phyloP scores from a whole-genome alignment of 768 basidiomycete species.

The Coprinopsis strossmayeri region DNA sequence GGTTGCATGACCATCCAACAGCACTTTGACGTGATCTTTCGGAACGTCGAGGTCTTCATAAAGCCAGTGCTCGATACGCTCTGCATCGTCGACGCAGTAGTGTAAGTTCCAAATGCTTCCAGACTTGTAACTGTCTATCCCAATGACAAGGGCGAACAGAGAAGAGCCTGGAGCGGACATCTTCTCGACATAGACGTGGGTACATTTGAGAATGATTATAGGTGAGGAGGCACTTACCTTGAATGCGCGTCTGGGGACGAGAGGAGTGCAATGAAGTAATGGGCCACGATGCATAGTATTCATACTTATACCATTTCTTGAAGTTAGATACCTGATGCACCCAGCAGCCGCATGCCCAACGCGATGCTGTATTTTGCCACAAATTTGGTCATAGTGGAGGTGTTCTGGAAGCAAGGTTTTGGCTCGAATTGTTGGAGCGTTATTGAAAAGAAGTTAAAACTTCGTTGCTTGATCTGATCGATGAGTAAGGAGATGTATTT shows the following conservation, averaged over 20 bases:
- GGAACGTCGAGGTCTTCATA: slow-evolving; percentile 51
- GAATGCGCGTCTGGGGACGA: too few species aligned
- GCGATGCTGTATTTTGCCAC: not conserved
- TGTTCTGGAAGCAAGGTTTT: not conserved
- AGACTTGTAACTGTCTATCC: slow-evolving; percentile 65
- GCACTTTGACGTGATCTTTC: slow-evolving; percentile 45
- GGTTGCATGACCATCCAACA: slow-evolving; percentile 55
- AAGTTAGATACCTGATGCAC: not conserved
- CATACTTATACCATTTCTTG: too few species aligned
- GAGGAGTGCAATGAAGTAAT: too few species aligned
- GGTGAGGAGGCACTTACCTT: too few species aligned
- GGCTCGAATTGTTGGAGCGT: not conserved
- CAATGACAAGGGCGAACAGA: slow-evolving; percentile 61
- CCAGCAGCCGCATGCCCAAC: not conserved
- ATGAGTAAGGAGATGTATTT: not conserved
- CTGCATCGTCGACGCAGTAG: slow-evolving; percentile 60
- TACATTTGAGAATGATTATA: too few species aligned
- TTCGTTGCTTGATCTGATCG: not conserved
- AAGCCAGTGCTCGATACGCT: slow-evolving; percentile 52
- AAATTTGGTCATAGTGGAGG: not conserved
- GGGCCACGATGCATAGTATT: too few species aligned
- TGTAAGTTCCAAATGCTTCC: slow-evolving; percentile 59
- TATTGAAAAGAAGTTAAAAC: not conserved
- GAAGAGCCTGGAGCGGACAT: slow-evolving; percentile 19
- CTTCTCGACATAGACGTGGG: too few species aligned